Conservation (phyloP, 2,329 filamentous ascomycete species). For the Gremmenia infestans region DNA sequence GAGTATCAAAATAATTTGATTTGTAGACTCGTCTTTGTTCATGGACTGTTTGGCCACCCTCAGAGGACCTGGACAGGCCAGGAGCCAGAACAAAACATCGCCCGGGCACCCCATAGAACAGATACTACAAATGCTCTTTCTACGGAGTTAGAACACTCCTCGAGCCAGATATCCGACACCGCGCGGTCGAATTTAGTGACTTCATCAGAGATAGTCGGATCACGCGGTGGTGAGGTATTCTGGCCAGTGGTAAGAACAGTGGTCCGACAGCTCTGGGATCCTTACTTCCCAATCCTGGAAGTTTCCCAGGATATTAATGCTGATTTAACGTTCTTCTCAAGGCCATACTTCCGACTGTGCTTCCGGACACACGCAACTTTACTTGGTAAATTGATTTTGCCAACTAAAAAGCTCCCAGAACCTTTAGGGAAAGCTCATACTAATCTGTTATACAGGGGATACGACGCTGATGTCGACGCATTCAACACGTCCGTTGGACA, state of each 20-base stretch:
- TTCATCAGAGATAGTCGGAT: too few relatives aligned
- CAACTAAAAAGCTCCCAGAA: neutral
- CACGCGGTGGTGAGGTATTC: too few relatives aligned
- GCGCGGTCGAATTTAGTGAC: too few relatives aligned
- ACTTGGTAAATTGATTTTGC: neutral
- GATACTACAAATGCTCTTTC: neutral
- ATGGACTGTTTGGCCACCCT: constrained; percentile 2
- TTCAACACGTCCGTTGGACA: neutral
- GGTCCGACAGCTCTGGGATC: too few relatives aligned
- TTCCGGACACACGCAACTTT: too few relatives aligned
- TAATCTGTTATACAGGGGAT: neutral
- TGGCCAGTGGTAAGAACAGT: too few relatives aligned
- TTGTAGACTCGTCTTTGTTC: constrained; percentile 1
- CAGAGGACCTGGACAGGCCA: neutral
- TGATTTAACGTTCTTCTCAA: too few relatives aligned
- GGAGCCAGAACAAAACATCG: neutral
- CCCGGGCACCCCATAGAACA: neutral
- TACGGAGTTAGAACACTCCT: neutral
- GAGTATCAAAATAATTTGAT: too few relatives aligned
- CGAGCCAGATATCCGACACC: neutral
- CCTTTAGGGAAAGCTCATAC: neutral
- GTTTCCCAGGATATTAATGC: too few relatives aligned
- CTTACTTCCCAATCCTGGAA: too few relatives aligned
- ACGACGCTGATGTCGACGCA: constrained; percentile 2
- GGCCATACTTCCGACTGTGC: too few relatives aligned